Evolutionary conservation across 768 basidiomycete genomes (phyloP).

Genomic region (Mycena indigotica): DNA sequence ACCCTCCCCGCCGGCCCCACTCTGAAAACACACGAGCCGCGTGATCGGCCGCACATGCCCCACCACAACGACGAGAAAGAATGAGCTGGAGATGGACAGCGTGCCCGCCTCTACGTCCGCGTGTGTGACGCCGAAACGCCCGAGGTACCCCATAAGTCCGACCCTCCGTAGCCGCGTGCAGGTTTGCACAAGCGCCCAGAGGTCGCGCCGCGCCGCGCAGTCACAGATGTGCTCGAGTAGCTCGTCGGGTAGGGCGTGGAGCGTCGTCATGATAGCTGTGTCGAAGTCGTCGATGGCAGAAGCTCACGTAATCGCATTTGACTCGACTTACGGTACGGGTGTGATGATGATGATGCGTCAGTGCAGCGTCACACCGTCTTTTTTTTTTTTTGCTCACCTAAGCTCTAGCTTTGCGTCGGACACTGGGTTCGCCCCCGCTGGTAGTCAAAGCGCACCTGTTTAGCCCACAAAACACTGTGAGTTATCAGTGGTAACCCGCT

Average conservation of each 20-base stretch:
- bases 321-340: too few relatives aligned
- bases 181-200: neutral
- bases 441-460: too few relatives aligned
- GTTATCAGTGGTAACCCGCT: too few relatives aligned
- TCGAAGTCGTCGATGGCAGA: neutral
- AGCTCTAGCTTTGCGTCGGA: too few relatives aligned
- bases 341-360: neutral
- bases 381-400: too few relatives aligned
- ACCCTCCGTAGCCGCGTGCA: neutral
- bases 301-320: too few relatives aligned
- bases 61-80: constrained; percentile 16
- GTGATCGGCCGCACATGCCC: constrained; percentile 8
- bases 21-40: constrained; percentile 12
- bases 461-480: too few relatives aligned
- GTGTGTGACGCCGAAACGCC: neutral
- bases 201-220: neutral
- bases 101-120: constrained; percentile 8
- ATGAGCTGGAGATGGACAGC: constrained; percentile 13
- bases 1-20: neutral
- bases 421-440: too few relatives aligned
- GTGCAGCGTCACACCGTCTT: too few relatives aligned
- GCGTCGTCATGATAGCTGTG: neutral
- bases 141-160: neutral
- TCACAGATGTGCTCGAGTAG: neutral
- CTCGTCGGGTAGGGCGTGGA: neutral